phyloP scores from a whole-genome alignment of 2,329 filamentous ascomycete genomes.

The Aspergillus sp. region DNA sequence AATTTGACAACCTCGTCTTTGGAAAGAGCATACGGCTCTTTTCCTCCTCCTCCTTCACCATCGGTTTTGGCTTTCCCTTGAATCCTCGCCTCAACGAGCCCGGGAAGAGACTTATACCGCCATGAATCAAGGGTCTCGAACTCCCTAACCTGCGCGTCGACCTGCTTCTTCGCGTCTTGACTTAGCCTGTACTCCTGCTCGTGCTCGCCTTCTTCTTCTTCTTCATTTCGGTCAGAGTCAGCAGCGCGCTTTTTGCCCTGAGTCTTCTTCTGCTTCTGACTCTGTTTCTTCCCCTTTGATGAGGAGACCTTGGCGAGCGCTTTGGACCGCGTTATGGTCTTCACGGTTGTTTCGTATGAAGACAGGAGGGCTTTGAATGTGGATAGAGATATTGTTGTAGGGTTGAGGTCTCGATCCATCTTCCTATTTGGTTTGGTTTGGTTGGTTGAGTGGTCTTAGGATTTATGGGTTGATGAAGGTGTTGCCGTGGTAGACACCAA shows the following conservation, averaged over 20 bases:
- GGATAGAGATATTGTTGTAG: constrained; percentile 23
- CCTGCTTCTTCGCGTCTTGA: not conserved
- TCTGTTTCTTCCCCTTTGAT: not conserved
- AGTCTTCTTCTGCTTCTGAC: constrained; percentile 1
- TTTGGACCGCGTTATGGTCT: constrained; percentile 26
- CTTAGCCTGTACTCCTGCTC: not conserved
- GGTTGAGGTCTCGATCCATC: constrained; percentile 19
- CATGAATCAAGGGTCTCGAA: constrained; percentile 38
- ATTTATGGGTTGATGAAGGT: no score
- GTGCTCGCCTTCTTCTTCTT: no score
- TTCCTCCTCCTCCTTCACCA: constrained; percentile 9
- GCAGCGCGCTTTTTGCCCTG: not conserved
- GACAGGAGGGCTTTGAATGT: constrained; percentile 29
- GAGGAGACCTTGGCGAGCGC: constrained; percentile 12
- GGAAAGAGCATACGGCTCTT: constrained; percentile 21
- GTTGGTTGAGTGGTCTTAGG: not conserved
- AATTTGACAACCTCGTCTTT: constrained; percentile 38
- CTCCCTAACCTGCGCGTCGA: constrained; percentile 19
- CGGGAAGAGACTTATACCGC: constrained; percentile 38
- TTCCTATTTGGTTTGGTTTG: not conserved
- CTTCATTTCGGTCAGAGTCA: constrained; percentile 3
- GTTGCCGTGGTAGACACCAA: no score
- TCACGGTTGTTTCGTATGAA: constrained; percentile 27
- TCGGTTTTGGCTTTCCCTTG: no score
- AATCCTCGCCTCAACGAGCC: constrained; percentile 18